Evolutionary conservation across 192 early-diverging fungal species (phyloP).

Genomic region (Coemansia sp.): DNA sequence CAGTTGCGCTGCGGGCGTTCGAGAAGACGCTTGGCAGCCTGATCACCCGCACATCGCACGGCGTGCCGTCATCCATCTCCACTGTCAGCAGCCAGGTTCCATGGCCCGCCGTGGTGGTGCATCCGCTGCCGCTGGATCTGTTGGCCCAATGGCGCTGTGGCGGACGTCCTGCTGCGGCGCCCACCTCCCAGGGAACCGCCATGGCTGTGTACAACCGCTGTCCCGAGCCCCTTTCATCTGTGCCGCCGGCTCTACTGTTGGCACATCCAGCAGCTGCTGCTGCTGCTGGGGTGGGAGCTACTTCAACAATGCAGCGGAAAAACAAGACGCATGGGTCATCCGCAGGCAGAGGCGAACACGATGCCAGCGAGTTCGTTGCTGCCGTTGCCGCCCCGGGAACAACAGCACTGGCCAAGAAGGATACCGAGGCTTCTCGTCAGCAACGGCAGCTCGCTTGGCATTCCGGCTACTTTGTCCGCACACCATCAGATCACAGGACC

Average conservation of each 20-base stretch:
- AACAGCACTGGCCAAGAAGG: neutral
- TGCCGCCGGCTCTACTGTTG: constrained; percentile 4
- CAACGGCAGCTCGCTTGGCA: constrained; percentile 16
- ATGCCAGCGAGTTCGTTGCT: neutral
- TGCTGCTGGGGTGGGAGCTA: neutral
- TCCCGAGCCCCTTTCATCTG: constrained; percentile 19
- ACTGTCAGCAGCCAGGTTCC: constrained; percentile 8
- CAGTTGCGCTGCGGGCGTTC: constrained; percentile 17
- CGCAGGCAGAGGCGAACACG: neutral
- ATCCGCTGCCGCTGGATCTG: constrained; percentile 43
- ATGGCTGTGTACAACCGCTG: constrained; percentile 41
- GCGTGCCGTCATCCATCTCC: constrained; percentile 14
- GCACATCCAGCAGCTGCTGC: constrained; percentile 9
- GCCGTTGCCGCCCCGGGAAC: neutral
- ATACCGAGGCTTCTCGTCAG: neutral
- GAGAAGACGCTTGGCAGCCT: constrained; percentile 25
- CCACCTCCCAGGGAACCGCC: constrained; percentile 24
- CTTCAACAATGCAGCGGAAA: neutral
- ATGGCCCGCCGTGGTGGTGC: constrained; percentile 38
- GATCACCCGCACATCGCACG: constrained; percentile 28
- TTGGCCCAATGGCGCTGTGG: constrained; percentile 17
- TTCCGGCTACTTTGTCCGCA: constrained; percentile 24
- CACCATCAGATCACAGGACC: neutral
- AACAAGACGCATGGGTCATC: neutral
- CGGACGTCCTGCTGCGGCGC: constrained; percentile 7